These are phyloP conservation scores for Hippophae tibetana DNA, from an alignment of 306 rosid species.

Conservation along the genomic window DNA sequence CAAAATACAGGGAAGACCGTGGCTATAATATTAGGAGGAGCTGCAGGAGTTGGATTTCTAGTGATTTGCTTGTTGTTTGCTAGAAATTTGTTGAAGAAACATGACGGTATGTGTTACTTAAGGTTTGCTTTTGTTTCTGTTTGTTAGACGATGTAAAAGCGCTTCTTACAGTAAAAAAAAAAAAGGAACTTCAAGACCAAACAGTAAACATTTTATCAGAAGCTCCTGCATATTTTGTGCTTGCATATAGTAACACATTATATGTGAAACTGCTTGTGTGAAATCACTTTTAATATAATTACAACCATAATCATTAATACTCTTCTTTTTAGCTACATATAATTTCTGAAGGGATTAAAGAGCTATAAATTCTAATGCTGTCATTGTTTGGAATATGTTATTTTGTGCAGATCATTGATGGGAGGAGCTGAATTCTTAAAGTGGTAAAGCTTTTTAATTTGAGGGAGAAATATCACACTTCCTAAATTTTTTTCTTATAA, in stretches of 20 bases:
- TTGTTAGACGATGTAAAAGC: too few relatives aligned
- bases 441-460: constrained; percentile 28
- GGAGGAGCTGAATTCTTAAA: constrained; percentile 18
- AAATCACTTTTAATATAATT: too few relatives aligned
- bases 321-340: not conserved
- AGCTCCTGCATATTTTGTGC: too few relatives aligned
- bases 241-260: too few relatives aligned
- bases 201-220: constrained; percentile 1
- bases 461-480: constrained; percentile 33
- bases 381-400: constrained; percentile 19
- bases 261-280: too few relatives aligned
- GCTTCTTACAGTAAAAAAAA: too few relatives aligned
- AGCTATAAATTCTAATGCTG: constrained; percentile 17
- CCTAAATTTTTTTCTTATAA: constrained; percentile 14
- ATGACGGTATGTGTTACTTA: constrained; percentile 46
- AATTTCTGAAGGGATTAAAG: not conserved
- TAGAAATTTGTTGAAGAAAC: constrained; percentile 68
- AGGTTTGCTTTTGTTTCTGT: too few relatives aligned
- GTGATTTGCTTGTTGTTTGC: constrained; percentile 75
- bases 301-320: not conserved
- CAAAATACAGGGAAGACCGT: constrained; percentile 70
- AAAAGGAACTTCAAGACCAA: not conserved
- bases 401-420: constrained; percentile 65
- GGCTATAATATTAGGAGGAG: constrained; percentile 83
- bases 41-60: constrained; percentile 70